Percentiles rank a stretch among this genome's conserved stretches.
Evolutionary conservation across 2,329 filamentous ascomycete genomes (phyloP).

Genomic region (Aspergillus sp.): DNA sequence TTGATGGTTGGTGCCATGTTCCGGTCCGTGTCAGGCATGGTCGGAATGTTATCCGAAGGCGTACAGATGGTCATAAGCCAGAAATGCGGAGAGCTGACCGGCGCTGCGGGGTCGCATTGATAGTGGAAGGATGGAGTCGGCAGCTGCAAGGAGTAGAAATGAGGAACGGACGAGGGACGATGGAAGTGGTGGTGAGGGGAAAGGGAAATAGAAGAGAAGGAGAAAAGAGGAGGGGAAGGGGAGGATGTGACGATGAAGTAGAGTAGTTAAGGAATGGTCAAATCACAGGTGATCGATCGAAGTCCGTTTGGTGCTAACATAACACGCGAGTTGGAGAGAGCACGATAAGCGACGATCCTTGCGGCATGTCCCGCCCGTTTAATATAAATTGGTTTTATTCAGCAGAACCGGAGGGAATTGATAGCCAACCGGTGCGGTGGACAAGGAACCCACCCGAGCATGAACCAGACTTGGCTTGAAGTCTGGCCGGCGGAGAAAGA

Average conservation of each 20-base stretch:
- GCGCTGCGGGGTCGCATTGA: slow-evolving; percentile 21
- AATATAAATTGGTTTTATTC: slow-evolving; percentile 1
- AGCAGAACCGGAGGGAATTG: background rate
- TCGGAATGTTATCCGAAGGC: slow-evolving; percentile 6
- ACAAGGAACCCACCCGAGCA: background rate
- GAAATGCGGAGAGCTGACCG: slow-evolving; percentile 10
- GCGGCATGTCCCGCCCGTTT: slow-evolving; percentile 13
- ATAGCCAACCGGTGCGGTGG: slow-evolving; percentile 1
- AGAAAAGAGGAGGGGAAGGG: slow-evolving; percentile 2
- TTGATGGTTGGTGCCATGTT: slow-evolving; percentile 24
- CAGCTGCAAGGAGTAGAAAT: background rate
- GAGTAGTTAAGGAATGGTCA: background rate
- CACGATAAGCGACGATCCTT: slow-evolving; percentile 13
- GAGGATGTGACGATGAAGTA: background rate
- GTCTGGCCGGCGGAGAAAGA: background rate
- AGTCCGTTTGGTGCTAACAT: background rate
- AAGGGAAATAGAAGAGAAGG: background rate
- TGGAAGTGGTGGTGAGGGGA: background rate
- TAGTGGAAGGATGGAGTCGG: slow-evolving; percentile 2
- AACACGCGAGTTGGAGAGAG: slow-evolving; percentile 4
- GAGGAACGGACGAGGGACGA: background rate
- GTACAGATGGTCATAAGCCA: background rate
- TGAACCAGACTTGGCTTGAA: background rate
- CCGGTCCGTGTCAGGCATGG: background rate
- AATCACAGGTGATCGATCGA: slow-evolving; percentile 1